phyloP scores from a whole-genome alignment of 768 basidiomycete genomes.

The Hypholoma sublateritium region DNA sequence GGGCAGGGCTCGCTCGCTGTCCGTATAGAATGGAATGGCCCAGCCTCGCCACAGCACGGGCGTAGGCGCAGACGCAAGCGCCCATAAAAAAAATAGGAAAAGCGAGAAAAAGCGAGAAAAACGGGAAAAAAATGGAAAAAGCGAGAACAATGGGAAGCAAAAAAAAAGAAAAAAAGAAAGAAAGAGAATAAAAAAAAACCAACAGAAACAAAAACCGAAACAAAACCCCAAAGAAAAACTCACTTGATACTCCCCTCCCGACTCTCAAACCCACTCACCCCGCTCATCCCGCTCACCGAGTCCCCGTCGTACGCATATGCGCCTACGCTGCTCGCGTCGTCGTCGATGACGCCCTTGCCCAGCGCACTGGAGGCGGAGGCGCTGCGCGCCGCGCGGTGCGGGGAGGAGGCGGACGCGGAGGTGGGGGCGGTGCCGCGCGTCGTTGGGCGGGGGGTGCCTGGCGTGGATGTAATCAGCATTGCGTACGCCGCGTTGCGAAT shows the following conservation, averaged over 20 bases:
- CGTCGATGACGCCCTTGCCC: not conserved
- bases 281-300: conserved; percentile 2
- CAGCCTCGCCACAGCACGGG: too few relatives aligned
- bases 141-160: not conserved
- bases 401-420: not conserved
- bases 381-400: not conserved
- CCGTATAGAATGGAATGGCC: too few relatives aligned
- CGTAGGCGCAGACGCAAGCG: too few relatives aligned
- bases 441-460: not conserved
- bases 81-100: not conserved
- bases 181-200: not conserved
- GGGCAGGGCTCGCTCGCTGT: too few relatives aligned
- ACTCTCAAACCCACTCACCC: not conserved
- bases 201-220: conserved; percentile 10
- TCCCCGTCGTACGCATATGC: conserved; percentile 2
- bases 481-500: not conserved
- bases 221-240: conserved; percentile 11
- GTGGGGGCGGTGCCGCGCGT: not conserved
- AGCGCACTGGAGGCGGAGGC: not conserved
- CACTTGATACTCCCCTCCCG: conserved; percentile 24
- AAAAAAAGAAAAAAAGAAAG: not conserved
- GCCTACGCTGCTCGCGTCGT: not conserved
- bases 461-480: not conserved
- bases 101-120: not conserved
- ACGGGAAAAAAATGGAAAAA: not conserved